Evolutionary conservation across 108 stramenopile genomes (phyloP).

Genomic region (Nitzschia inconspicua): DNA sequence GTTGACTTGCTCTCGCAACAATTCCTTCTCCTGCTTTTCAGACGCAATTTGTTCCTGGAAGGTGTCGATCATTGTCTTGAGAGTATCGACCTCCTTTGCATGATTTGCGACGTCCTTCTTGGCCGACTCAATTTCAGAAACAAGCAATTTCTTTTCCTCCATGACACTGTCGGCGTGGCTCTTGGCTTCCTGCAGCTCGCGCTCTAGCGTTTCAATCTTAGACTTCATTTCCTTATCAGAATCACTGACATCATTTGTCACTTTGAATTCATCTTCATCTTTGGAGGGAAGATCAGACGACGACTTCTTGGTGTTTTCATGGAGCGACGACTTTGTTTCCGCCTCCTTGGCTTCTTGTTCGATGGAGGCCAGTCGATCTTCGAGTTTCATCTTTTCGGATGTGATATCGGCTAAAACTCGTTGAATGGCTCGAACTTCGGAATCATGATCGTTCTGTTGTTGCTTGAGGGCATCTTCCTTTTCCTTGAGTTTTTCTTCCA

Average conservation of each 20-base stretch:
- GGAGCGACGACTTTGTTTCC: no score
- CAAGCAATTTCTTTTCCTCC: neutral
- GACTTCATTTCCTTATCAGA: no score
- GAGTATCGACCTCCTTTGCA: constrained; percentile 12
- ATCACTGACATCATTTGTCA: no score
- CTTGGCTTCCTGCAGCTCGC: constrained; percentile 11
- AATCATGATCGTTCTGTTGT: constrained; percentile 32
- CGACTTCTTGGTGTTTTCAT: no score
- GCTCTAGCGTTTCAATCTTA: no score
- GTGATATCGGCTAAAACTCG: constrained; percentile 51
- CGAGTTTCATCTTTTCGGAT: constrained; percentile 12
- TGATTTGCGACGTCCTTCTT: no score
- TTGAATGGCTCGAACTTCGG: constrained; percentile 45
- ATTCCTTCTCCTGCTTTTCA: neutral
- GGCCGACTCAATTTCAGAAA: no score
- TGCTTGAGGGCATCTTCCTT: neutral
- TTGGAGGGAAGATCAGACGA: no score
- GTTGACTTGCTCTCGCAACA: no score
- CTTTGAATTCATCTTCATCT: no score
- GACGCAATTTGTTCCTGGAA: constrained; percentile 4
- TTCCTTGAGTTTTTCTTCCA: constrained; percentile 17
- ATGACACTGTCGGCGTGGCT: constrained; percentile 1
- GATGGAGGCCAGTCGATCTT: no score
- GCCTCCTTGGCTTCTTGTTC: neutral
- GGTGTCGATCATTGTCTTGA: constrained; percentile 11